phyloP scores from a whole-genome alignment of 495 filamentous ascomycete species.

The Tetracladium setigerum region DNA sequence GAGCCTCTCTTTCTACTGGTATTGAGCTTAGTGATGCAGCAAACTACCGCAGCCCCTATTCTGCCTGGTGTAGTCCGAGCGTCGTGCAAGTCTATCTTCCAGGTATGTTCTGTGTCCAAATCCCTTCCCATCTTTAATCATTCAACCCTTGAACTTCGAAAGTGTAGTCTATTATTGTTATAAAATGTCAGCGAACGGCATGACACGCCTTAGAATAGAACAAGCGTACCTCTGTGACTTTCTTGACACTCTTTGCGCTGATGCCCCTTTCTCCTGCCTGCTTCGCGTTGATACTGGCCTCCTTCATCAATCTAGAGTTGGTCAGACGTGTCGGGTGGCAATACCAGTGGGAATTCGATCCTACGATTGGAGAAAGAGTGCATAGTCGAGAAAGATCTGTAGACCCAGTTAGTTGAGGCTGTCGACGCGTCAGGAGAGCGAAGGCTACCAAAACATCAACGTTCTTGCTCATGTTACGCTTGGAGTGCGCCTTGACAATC shows the following conservation, averaged over 20 bases:
- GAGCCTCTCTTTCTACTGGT: too few relatives aligned
- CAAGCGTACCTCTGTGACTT: conserved; percentile 62
- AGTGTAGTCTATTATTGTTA: conserved; percentile 32
- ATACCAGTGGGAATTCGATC: not conserved
- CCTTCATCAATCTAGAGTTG: conserved; percentile 64
- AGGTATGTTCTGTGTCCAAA: too few relatives aligned
- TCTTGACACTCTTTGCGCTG: conserved; percentile 65
- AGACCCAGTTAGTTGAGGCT: not conserved
- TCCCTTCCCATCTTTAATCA: not conserved
- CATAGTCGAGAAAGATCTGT: conserved; percentile 84
- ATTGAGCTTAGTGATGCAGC: too few relatives aligned
- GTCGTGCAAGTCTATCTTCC: too few relatives aligned
- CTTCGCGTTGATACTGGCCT: conserved; percentile 70
- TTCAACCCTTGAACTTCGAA: conserved; percentile 69
- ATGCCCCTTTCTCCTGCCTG: conserved; percentile 65
- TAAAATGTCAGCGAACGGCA: not conserved
- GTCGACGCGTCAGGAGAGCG: conserved; percentile 21
- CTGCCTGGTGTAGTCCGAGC: too few relatives aligned
- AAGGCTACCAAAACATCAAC: conserved; percentile 69
- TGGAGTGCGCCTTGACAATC: conserved; percentile 83
- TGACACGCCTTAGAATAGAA: not conserved
- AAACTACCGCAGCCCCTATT: too few relatives aligned
- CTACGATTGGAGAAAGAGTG: conserved; percentile 83
- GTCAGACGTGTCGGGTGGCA: conserved; percentile 7
- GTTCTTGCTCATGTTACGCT: conserved; percentile 73